Percentiles rank a stretch among this genome's conserved stretches.
Evolutionary conservation across 495 filamentous ascomycete genomes (phyloP).

Genomic region (Neurospora intermedia): DNA sequence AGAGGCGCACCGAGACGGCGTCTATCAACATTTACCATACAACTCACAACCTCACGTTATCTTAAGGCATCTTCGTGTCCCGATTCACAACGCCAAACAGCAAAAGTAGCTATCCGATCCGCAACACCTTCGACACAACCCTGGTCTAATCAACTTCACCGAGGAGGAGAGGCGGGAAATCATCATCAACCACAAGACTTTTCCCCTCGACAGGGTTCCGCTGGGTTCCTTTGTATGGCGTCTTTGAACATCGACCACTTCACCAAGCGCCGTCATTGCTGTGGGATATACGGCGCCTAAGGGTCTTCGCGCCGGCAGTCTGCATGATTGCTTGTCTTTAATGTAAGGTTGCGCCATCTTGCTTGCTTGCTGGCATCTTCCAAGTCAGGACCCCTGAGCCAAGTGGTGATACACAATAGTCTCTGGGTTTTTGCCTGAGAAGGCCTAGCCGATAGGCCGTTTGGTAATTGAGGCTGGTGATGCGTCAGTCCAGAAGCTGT

Average conservation of each 20-base stretch:
- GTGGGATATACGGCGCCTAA: conserved; percentile 1
- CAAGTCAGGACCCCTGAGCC: not conserved
- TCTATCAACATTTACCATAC: not conserved
- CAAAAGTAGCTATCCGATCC: not conserved
- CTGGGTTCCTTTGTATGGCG: not conserved
- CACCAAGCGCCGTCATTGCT: conserved; percentile 1
- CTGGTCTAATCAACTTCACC: not conserved
- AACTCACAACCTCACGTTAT: not conserved
- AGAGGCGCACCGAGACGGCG: not conserved
- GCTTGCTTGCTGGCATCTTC: not conserved
- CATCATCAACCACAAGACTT: not conserved
- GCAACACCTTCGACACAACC: not conserved
- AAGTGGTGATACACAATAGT: not conserved
- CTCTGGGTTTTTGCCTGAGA: not conserved
- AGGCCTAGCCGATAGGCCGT: not conserved
- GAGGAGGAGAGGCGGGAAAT: not conserved
- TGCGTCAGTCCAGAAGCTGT: not conserved
- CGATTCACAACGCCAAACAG: not conserved
- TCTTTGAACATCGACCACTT: not conserved
- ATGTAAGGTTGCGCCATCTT: conserved; percentile 2
- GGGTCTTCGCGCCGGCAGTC: conserved; percentile 4
- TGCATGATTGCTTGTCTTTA: conserved; percentile 3
- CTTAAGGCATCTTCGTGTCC: not conserved
- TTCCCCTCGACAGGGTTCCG: not conserved
- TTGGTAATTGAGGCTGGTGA: not conserved